Conservation (phyloP, 768 basidiomycete genomes). For the Phylloporus arenicola region DNA sequence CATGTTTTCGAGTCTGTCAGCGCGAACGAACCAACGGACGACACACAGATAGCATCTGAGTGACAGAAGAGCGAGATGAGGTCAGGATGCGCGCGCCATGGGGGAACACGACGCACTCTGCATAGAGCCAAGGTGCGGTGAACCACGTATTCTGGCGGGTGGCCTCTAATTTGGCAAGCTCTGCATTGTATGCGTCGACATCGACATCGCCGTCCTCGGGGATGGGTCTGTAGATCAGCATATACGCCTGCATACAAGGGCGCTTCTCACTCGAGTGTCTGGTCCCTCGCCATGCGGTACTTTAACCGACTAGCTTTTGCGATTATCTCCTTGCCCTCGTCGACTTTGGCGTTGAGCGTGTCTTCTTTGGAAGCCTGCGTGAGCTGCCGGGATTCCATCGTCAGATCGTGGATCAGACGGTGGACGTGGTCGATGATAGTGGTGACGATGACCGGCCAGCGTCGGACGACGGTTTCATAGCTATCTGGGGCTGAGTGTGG, state of each 20-base stretch:
- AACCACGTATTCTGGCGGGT: conserved; percentile 73
- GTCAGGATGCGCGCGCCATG: conserved; percentile 1
- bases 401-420: conserved; percentile 59
- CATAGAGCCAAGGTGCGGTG: conserved; percentile 91
- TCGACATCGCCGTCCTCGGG: conserved; percentile 72
- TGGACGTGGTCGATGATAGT: conserved; percentile 72
- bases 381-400: conserved; percentile 34
- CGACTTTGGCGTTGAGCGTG: conserved; percentile 39
- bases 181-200: conserved; percentile 68
- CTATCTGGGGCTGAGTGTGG: conserved; percentile 32
- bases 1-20: neutral
- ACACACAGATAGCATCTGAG: conserved; percentile 69
- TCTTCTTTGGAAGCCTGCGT: neutral
- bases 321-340: conserved; percentile 79
- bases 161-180: conserved; percentile 49
- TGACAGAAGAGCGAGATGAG: neutral
- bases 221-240: conserved; percentile 46
- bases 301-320: conserved; percentile 71
- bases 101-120: conserved; percentile 57
- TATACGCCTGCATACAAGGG: neutral
- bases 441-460: conserved; percentile 85
- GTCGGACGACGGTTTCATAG: conserved; percentile 70
- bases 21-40: neutral
- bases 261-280: conserved; percentile 52
- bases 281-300: conserved; percentile 83